phyloP scores from a whole-genome alignment of 371 early-diverging fungal genomes.

The Catenaria anguillulae region DNA sequence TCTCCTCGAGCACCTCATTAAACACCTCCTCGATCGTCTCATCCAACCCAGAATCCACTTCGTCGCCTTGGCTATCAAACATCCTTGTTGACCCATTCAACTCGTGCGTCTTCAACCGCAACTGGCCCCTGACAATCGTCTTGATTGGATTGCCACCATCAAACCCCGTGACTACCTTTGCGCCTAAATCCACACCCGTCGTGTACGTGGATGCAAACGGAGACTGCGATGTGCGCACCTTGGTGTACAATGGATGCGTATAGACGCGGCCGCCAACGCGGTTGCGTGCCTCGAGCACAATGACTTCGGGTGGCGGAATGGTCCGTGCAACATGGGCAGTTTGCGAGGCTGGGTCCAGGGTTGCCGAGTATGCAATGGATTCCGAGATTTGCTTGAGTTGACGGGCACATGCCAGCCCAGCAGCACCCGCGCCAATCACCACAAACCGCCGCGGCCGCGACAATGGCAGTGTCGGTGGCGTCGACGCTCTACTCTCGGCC shows the following conservation, averaged over 20 bases:
- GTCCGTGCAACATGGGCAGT: constrained; percentile 7
- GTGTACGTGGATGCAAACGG: not conserved
- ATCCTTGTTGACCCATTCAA: not conserved
- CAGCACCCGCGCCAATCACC: constrained; percentile 19
- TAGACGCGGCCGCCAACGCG: constrained; percentile 21
- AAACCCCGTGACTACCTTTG: constrained; percentile 27
- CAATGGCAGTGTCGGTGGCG: too few relatives aligned
- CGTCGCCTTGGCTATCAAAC: constrained; percentile 17
- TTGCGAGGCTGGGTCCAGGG: not conserved
- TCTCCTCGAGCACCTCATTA: constrained; percentile 16
- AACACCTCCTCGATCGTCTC: constrained; percentile 16
- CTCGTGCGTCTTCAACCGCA: constrained; percentile 15
- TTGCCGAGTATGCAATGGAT: constrained; percentile 6
- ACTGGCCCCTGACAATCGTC: constrained; percentile 21
- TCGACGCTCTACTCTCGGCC: too few relatives aligned
- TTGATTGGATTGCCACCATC: constrained; percentile 29
- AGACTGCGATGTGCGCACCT: not conserved
- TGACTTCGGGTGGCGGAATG: constrained; percentile 14
- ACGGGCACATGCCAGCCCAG: constrained; percentile 17
- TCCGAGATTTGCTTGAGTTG: constrained; percentile 18
- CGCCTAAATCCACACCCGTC: constrained; percentile 18
- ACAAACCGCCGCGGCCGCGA: constrained; percentile 10
- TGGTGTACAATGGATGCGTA: constrained; percentile 14
- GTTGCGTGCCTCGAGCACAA: constrained; percentile 17
- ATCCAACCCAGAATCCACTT: constrained; percentile 19